Conservation (phyloP, 345 rosid genomes). For the Pseudoturritis turrita region DNA sequence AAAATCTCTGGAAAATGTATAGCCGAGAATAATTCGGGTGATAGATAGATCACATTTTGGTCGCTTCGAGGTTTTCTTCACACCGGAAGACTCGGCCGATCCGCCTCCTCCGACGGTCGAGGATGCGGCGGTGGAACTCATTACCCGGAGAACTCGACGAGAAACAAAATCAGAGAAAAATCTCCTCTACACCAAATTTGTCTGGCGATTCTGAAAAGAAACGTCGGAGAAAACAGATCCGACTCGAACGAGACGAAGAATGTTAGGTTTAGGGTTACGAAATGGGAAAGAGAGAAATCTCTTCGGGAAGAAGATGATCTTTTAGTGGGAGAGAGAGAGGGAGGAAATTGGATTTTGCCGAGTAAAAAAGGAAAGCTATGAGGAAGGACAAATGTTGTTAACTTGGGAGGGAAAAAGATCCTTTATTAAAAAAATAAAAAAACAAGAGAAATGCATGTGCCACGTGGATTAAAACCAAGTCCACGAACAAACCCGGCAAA, state of each 20-base stretch:
- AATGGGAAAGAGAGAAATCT: not conserved
- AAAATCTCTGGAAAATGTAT: not conserved
- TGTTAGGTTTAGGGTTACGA: conserved; percentile 12
- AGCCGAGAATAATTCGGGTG: not conserved
- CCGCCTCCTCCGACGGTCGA: conserved; percentile 56
- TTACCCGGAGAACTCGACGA: not conserved
- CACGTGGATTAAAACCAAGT: not conserved
- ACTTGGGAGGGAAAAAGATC: not conserved
- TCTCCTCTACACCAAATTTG: not conserved
- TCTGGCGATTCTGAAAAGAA: not conserved
- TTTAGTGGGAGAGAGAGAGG: not conserved
- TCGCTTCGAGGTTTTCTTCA: conserved; percentile 65
- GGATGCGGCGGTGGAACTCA: conserved; percentile 50
- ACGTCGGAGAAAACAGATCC: not conserved
- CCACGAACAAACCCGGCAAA: not conserved
- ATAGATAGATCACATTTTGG: conserved; percentile 63
- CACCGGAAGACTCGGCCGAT: conserved; percentile 68
- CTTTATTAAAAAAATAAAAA: too few relatives aligned
- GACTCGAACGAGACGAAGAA: not conserved
- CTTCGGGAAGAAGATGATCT: not conserved
- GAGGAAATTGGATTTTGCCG: not conserved
- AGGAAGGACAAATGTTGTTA: not conserved
- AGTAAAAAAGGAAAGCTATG: not conserved
- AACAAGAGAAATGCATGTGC: too few relatives aligned
- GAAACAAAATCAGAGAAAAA: not conserved